Evolutionary conservation across 1,284 basidiomycete genomes (phyloP), one percentile per base, ranked within the genome.

Genomic region (Naganishia cerealis): DNA sequence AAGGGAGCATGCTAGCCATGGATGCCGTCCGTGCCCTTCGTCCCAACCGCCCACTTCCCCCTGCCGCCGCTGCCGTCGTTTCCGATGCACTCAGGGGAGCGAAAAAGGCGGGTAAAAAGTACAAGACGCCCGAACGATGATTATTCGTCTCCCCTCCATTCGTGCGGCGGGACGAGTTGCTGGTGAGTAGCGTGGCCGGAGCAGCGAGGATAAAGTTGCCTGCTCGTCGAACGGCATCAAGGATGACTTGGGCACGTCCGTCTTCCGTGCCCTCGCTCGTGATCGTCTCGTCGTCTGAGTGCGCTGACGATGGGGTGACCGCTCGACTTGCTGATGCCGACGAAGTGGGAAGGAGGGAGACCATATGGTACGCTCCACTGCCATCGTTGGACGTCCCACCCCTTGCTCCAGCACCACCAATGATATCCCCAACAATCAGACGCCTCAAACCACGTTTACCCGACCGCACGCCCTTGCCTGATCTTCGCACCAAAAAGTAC

Each of bases 401-500:
- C 29, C 29, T 6, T 33, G 29, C 29, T 33, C 29, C 29, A 6
- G n/a, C 46, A 6, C 43, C 43, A 36, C 54, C 46, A 38, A 38
- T 26, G n/a, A 56, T 3, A 57, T 48, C 57, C 8, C 46, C 66
- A 38, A 65, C 54, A 38, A 66, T 58, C 43, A 66, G 43, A 52
- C 58, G 40, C 54, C 65, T 16, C 29, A 58, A 46, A 13, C 59
- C 40, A 33, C 65, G 50, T 53, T 68, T 40, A 21, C 67, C 67
- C 16, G 38, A 57, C 1, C 67, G 57, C 40, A 61, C 59, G 26
- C 55, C 56, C 40, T 50, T 67, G 58, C 52, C 65, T 62, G 26
- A 52, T 69, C 54, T 66, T 67, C 73, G 77, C 43, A 71, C 66
- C 77, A 77, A 88, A 78, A 73, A 74, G 57, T 94, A 81, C 71